These are phyloP conservation scores for Lachancea sp. DNA, from an alignment of 805 yeast genomes.

Conservation along the genomic window DNA sequence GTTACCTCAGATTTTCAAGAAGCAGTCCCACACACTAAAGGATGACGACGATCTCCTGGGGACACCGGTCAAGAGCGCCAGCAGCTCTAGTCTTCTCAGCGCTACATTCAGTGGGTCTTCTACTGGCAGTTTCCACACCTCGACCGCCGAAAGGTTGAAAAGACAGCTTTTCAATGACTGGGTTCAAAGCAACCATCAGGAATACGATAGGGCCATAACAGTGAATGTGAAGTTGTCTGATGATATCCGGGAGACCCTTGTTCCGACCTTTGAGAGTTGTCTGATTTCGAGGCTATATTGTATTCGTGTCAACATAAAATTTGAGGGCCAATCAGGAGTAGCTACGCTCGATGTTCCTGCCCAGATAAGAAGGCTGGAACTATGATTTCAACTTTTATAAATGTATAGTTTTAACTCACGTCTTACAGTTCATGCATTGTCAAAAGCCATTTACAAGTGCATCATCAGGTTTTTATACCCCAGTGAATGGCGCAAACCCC, in stretches of 20 bases:
- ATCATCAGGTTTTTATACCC: slow-evolving; percentile 69
- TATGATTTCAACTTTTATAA: not conserved
- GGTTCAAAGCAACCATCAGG: slow-evolving; percentile 28
- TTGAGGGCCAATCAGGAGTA: slow-evolving; percentile 33
- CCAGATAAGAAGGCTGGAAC: slow-evolving; percentile 11
- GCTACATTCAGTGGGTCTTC: slow-evolving; percentile 12
- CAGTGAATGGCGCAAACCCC: slow-evolving; percentile 95
- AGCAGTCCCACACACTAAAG: slow-evolving; percentile 23
- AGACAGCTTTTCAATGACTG: slow-evolving; percentile 25
- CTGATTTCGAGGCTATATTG: slow-evolving; percentile 53
- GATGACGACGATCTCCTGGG: slow-evolving; percentile 8
- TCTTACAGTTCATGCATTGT: slow-evolving; percentile 13
- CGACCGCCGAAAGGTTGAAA: slow-evolving; percentile 16
- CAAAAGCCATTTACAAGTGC: not conserved
- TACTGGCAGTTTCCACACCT: slow-evolving; percentile 5
- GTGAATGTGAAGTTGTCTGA: slow-evolving; percentile 39
- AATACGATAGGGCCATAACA: slow-evolving; percentile 29
- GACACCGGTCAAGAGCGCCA: not conserved
- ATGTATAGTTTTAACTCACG: not conserved
- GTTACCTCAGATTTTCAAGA: slow-evolving; percentile 26
- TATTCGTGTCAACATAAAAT: slow-evolving; percentile 42
- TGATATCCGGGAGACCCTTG: slow-evolving; percentile 43
- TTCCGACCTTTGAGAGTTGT: slow-evolving; percentile 62
- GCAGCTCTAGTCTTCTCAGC: slow-evolving; percentile 9
- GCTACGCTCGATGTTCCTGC: slow-evolving; percentile 34